Conservation (phyloP, 192 early-diverging fungal species). For the Coemansia sp. region DNA sequence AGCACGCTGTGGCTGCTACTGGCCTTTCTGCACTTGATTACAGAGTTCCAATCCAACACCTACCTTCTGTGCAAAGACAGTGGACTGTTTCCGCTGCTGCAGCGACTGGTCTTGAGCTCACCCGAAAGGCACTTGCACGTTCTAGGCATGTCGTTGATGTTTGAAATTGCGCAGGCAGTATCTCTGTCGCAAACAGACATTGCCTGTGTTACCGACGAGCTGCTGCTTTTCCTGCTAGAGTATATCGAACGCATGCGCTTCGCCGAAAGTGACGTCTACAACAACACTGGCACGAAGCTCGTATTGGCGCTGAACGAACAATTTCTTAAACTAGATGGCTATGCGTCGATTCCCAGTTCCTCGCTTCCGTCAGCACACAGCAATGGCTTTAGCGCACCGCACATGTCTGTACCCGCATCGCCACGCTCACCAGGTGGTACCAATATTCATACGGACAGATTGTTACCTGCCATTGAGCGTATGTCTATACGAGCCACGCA, state of each 20-base stretch:
- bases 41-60: slow-evolving; percentile 48
- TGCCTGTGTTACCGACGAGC: slow-evolving; percentile 30
- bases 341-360: slow-evolving; percentile 10
- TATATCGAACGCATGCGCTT: slow-evolving; percentile 53
- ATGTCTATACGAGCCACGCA: slow-evolving; percentile 6
- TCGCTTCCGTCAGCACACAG: neutral
- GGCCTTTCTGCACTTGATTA: slow-evolving; percentile 41
- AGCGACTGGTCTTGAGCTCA: slow-evolving; percentile 22
- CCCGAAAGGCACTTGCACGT: slow-evolving; percentile 38
- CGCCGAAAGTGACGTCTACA: slow-evolving; percentile 51
- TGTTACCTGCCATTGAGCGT: neutral
- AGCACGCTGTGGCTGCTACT: slow-evolving; percentile 43
- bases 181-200: slow-evolving; percentile 35
- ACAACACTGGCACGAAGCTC: slow-evolving; percentile 53
- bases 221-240: slow-evolving; percentile 41
- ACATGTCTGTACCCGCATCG: neutral
- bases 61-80: slow-evolving; percentile 44
- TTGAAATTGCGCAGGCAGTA: slow-evolving; percentile 52
- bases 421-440: slow-evolving; percentile 3
- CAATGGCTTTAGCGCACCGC: slow-evolving; percentile 1
- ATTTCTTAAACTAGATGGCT: slow-evolving; percentile 19
- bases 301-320: slow-evolving; percentile 53
- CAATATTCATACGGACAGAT: neutral
- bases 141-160: slow-evolving; percentile 54
- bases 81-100: slow-evolving; percentile 47